Evolutionary conservation across 2,329 filamentous ascomycete species (phyloP).

Genomic region (Teratosphaeria gauchensis): DNA sequence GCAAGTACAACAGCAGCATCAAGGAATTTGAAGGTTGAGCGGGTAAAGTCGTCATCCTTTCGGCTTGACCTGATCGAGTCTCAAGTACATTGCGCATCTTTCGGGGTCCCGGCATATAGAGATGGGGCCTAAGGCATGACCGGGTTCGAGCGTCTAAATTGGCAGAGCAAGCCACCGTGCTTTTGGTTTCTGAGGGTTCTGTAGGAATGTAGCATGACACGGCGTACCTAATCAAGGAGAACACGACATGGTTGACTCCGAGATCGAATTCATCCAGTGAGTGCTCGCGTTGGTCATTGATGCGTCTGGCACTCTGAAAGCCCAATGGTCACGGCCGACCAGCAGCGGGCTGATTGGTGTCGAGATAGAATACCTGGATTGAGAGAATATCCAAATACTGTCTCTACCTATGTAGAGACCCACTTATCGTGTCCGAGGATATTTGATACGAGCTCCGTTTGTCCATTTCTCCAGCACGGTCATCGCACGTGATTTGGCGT

Average conservation of each 20-base stretch:
- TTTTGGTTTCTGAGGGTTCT: neutral
- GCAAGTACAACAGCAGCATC: slow-evolving; percentile 49
- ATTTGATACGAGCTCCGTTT: neutral
- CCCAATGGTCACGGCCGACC: no score
- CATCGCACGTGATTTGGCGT: neutral
- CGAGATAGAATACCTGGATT: no score
- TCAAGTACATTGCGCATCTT: neutral
- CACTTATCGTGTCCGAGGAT: neutral
- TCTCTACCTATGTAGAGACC: neutral
- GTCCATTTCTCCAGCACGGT: neutral
- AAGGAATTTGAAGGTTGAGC: slow-evolving; percentile 51
- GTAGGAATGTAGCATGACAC: neutral
- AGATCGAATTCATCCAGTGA: no score
- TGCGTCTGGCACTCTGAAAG: neutral
- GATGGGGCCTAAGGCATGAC: neutral
- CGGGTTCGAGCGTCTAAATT: neutral
- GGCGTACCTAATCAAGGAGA: neutral
- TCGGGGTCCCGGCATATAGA: neutral
- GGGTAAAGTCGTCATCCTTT: neutral
- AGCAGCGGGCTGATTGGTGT: no score
- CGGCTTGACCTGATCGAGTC: neutral
- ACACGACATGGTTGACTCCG: no score
- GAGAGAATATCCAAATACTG: neutral
- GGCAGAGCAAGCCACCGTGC: neutral
- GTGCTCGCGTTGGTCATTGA: neutral